A percentile compares a stretch with the other conserved stretches of the same genome.
Conservation (phyloP, 331 rosid species). For the Malus hybrid region DNA sequence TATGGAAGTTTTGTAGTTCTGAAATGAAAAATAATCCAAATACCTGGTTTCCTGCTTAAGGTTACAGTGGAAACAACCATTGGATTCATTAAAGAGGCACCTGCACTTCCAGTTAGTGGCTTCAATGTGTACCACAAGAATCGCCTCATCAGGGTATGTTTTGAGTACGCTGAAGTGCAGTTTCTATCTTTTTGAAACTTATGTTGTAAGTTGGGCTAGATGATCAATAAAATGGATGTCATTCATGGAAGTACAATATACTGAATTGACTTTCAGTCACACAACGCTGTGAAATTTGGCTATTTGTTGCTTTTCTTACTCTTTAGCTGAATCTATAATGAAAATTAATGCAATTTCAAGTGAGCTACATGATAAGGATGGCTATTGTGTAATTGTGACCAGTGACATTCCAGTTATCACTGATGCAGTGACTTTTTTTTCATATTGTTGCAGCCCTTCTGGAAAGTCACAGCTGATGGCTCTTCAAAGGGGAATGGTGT, state of each 20-base stretch:
- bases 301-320: not conserved
- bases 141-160: constrained; percentile 88
- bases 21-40: not conserved
- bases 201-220: not conserved
- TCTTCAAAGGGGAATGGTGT: constrained; percentile 62
- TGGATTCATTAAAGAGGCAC: constrained; percentile 80
- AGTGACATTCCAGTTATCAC: constrained; percentile 15
- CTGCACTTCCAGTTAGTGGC: constrained; percentile 54
- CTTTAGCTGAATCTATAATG: not conserved
- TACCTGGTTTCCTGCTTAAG: constrained; percentile 30
- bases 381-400: constrained; percentile 7
- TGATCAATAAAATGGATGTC: not conserved
- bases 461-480: constrained; percentile 75
- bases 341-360: constrained; percentile 14
- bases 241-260: not conserved
- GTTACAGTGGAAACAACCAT: constrained; percentile 51
- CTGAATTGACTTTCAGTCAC: not conserved
- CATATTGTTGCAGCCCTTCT: constrained; percentile 63
- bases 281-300: not conserved
- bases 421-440: constrained; percentile 21
- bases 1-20: not conserved
- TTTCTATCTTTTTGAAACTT: constrained; percentile 2
- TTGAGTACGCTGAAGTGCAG: constrained; percentile 7
- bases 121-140: constrained; percentile 87
- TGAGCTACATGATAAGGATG: constrained; percentile 3